Conservation (phyloP, 2,329 filamentous ascomycete species). For the Apiospora rasikravindrae region DNA sequence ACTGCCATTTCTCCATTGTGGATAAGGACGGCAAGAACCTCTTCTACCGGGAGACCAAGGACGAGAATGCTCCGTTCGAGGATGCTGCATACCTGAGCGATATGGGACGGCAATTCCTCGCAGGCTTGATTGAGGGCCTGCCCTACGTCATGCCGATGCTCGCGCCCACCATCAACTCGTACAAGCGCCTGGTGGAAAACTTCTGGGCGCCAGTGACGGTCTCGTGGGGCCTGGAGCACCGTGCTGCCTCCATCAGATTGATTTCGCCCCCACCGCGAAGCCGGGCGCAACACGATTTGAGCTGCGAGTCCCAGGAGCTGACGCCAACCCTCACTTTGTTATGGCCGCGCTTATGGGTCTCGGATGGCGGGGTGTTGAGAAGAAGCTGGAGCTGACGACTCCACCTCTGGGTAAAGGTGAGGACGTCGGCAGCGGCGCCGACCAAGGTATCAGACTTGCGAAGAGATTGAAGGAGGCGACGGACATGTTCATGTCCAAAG, state of each 20-base stretch:
- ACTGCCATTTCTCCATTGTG: conserved; percentile 92
- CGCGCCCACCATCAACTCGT: conserved; percentile 94
- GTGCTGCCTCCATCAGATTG: conserved; percentile 86
- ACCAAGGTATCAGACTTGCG: conserved; percentile 78
- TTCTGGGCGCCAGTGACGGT: conserved; percentile 99
- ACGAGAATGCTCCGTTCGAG: conserved; percentile 72
- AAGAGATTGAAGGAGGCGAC: conserved; percentile 88
- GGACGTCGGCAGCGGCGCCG: conserved; percentile 73
- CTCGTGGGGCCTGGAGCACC: conserved; percentile 95
- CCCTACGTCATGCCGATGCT: conserved; percentile 96
- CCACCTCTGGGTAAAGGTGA: conserved; percentile 86
- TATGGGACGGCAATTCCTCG: conserved; percentile 89
- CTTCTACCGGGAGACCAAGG: conserved; percentile 74
- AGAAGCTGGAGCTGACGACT: conserved; percentile 82
- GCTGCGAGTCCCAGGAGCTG: conserved; percentile 90
- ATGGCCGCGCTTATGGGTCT: conserved; percentile 85
- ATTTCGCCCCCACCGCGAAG: conserved; percentile 89
- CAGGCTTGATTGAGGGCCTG: conserved; percentile 84
- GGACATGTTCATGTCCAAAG: conserved; percentile 74
- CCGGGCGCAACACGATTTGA: conserved; percentile 90
- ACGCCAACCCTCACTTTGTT: conserved; percentile 87
- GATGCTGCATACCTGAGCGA: conserved; percentile 86
- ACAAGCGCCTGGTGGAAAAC: conserved; percentile 97
- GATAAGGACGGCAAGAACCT: conserved; percentile 83
- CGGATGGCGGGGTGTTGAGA: conserved; percentile 90